Percentiles rank a stretch among this genome's conserved stretches.
Evolutionary conservation across 2,329 filamentous ascomycete genomes (phyloP).

Genomic region (Cordyceps farinosa): DNA sequence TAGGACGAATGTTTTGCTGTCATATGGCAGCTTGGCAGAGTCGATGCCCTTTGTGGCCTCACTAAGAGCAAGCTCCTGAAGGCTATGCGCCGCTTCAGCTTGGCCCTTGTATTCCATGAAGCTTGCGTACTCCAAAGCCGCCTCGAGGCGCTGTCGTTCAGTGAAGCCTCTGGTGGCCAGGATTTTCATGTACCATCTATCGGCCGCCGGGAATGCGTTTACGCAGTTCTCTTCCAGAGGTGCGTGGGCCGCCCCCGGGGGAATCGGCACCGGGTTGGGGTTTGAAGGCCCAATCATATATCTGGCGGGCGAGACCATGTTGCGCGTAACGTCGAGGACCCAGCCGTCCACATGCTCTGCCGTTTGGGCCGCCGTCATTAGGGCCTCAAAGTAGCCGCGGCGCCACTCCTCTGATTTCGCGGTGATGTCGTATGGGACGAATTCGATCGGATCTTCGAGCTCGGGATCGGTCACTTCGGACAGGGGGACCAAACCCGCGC

Average conservation of each 20-base stretch:
- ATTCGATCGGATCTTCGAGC: slow-evolving; percentile 65
- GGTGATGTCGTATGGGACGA: slow-evolving; percentile 64
- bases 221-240: slow-evolving; percentile 75
- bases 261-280: slow-evolving; percentile 70
- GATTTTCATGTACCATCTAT: slow-evolving; percentile 77
- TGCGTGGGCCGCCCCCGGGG: slow-evolving; percentile 57
- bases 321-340: slow-evolving; percentile 65
- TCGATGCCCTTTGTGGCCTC: slow-evolving; percentile 61
- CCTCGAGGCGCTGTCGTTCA: slow-evolving; percentile 73
- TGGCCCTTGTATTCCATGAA: slow-evolving; percentile 77
- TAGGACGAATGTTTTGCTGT: slow-evolving; percentile 62
- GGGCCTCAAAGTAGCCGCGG: slow-evolving; percentile 76
- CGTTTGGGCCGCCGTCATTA: slow-evolving; percentile 73
- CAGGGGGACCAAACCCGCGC: slow-evolving; percentile 58
- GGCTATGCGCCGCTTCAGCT: slow-evolving; percentile 61
- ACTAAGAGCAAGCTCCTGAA: slow-evolving; percentile 73
- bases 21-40: slow-evolving; percentile 41
- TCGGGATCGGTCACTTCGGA: slow-evolving; percentile 58
- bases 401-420: slow-evolving; percentile 80
- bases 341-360: slow-evolving; percentile 81
- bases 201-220: slow-evolving; percentile 64
- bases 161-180: slow-evolving; percentile 77
- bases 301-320: slow-evolving; percentile 65
- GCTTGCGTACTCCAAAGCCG: slow-evolving; percentile 76
- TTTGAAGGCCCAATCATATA: slow-evolving; percentile 81